Conservation (phyloP, 2,329 filamentous ascomycete species). For the Endocalyx cinctus region DNA sequence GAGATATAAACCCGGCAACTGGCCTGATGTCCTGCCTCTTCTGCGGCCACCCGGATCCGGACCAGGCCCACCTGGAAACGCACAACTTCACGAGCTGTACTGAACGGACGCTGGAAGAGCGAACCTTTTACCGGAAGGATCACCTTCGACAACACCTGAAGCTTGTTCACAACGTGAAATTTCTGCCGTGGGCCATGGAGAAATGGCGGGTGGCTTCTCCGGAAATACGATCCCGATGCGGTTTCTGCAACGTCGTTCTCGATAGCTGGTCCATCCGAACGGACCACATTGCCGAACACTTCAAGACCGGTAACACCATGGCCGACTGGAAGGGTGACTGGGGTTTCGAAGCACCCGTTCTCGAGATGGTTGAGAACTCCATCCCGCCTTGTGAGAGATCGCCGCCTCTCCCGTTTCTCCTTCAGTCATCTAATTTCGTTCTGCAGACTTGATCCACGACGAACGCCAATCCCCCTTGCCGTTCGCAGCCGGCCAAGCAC, state of each 20-base stretch:
- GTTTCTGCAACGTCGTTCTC: conserved; percentile 60
- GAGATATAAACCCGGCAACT: conserved; percentile 54
- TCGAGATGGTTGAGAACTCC: conserved; percentile 61
- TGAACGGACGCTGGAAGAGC: conserved; percentile 57
- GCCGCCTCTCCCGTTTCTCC: conserved; percentile 26
- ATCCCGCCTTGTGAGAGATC: conserved; percentile 59
- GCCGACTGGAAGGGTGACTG: conserved; percentile 67
- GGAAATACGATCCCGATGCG: conserved; percentile 59
- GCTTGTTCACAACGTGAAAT: conserved; percentile 60
- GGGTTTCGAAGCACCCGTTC: conserved; percentile 59
- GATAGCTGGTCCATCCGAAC: conserved; percentile 57
- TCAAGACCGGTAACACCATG: conserved; percentile 63
- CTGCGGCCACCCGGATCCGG: conserved; percentile 51
- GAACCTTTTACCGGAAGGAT: conserved; percentile 63
- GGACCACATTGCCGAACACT: conserved; percentile 64
- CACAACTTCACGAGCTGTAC: conserved; percentile 62
- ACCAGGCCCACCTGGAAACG: conserved; percentile 50
- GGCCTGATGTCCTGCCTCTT: conserved; percentile 55
- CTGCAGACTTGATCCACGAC: conserved; percentile 58
- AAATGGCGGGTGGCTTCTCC: conserved; percentile 57
- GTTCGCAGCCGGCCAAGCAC: conserved; percentile 41
- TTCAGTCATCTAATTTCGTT: conserved; percentile 31
- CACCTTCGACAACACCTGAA: conserved; percentile 63
- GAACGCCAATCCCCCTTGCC: conserved; percentile 55
- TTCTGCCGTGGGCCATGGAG: conserved; percentile 59